Conservation (phyloP, 345 rosid species). For the Diplotaxis tenuifolia region DNA sequence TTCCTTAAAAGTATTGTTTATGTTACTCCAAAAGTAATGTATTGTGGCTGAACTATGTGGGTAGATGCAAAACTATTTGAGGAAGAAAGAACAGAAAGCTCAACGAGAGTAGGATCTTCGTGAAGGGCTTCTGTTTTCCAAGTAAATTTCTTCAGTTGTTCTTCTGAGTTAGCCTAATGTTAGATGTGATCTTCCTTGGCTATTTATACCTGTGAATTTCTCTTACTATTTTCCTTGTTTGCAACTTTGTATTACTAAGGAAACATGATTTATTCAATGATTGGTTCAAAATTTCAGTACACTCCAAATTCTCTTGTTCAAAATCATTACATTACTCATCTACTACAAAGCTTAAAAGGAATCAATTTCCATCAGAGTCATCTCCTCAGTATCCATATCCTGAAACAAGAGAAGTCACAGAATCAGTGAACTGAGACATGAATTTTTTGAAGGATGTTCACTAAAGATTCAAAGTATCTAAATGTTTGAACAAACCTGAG, state of each 20-base stretch:
- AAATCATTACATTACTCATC: conserved; percentile 31
- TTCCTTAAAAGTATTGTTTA: not conserved
- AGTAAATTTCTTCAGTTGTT: conserved; percentile 38
- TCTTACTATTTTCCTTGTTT: too few relatives aligned
- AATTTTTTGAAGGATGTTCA: not conserved
- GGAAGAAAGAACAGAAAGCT: conserved; percentile 72
- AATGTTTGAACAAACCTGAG: conserved; percentile 57
- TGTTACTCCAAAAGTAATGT: conserved; percentile 9
- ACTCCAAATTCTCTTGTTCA: conserved; percentile 32
- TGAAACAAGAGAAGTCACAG: conserved; percentile 26
- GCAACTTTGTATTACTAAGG: not conserved
- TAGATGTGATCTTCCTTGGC: too few relatives aligned
- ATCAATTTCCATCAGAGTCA: not conserved
- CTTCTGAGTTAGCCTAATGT: not conserved
- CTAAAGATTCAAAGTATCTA: not conserved
- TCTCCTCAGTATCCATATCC: conserved; percentile 46
- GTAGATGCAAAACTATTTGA: conserved; percentile 80
- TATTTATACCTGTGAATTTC: too few relatives aligned
- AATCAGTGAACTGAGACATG: conserved; percentile 11
- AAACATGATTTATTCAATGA: conserved; percentile 28
- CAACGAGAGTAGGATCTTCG: conserved; percentile 72
- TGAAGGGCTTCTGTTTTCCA: conserved; percentile 72
- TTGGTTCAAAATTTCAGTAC: conserved; percentile 31
- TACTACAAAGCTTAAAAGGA: conserved; percentile 18
- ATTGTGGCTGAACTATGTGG: conserved; percentile 12